phyloP scores from a whole-genome alignment of 306 rosid species.

The Hippophae rhamnoides region DNA sequence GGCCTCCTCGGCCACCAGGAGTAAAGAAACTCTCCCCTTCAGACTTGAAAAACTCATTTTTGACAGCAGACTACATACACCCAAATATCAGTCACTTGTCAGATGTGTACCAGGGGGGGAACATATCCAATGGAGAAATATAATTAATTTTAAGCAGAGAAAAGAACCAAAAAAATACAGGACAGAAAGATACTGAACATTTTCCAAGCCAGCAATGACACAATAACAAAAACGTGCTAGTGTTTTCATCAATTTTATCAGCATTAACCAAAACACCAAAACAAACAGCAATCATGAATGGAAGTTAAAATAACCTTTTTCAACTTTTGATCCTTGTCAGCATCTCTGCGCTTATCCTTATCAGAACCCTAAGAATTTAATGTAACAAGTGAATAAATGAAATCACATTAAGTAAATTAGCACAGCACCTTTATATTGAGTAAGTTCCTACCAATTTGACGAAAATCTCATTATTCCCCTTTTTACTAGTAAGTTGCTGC shows the following conservation, averaged over 20 bases:
- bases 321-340: slow-evolving; percentile 80
- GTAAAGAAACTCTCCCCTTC: slow-evolving; percentile 56
- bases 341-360: slow-evolving; percentile 81
- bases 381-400: not conserved
- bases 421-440: not conserved
- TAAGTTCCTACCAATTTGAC: slow-evolving; percentile 49
- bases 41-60: slow-evolving; percentile 89
- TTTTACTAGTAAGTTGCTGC: slow-evolving; percentile 79
- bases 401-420: not conserved
- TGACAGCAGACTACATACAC: slow-evolving; percentile 61
- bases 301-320: slow-evolving; percentile 49
- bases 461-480: slow-evolving; percentile 63
- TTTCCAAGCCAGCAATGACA: not conserved
- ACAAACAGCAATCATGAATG: not conserved
- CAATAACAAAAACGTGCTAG: not conserved
- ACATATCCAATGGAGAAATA: not conserved
- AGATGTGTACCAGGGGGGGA: not conserved
- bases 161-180: too few species aligned
- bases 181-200: not conserved
- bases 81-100: slow-evolving; percentile 4
- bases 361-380: slow-evolving; percentile 56
- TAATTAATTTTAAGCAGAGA: not conserved
- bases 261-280: not conserved
- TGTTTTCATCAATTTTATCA: not conserved
- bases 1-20: slow-evolving; percentile 56